A percentile compares a stretch with the other conserved stretches of the same genome.
Conservation (phyloP, 2,329 filamentous ascomycete genomes). For the Calonectria hongkongensis region DNA sequence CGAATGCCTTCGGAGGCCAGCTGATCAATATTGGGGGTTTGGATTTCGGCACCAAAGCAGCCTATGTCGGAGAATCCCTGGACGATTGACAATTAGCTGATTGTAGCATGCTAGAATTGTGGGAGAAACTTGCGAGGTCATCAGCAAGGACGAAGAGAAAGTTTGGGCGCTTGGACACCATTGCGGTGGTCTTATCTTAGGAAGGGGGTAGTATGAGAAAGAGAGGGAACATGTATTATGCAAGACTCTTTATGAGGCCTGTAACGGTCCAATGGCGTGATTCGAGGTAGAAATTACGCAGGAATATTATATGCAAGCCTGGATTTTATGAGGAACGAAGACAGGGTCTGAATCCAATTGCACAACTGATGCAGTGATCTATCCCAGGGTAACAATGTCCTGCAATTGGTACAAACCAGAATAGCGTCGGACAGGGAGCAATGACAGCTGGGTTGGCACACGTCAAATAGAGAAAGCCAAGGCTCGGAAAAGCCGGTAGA, state of each 20-base stretch:
- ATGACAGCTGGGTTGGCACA: background rate
- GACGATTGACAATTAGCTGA: constrained; percentile 55
- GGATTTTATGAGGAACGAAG: background rate
- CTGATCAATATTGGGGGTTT: constrained; percentile 75
- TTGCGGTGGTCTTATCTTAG: background rate
- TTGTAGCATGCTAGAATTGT: background rate
- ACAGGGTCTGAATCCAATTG: background rate
- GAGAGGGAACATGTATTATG: background rate
- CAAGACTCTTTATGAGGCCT: background rate
- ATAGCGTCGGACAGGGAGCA: background rate
- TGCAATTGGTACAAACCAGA: background rate
- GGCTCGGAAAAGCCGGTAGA: background rate
- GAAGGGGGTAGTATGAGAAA: too few relatives aligned
- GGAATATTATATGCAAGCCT: background rate
- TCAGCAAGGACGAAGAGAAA: constrained; percentile 40
- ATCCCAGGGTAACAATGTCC: background rate
- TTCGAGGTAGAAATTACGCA: background rate
- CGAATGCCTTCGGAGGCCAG: constrained; percentile 70
- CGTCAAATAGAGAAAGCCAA: background rate
- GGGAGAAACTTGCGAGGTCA: constrained; percentile 32
- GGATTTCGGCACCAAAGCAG: constrained; percentile 76
- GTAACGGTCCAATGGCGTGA: background rate
- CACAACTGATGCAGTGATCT: background rate
- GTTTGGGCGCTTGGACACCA: constrained; percentile 34
- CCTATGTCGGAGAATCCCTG: constrained; percentile 76